Percentiles rank a stretch among this genome's conserved stretches.
phyloP scores from a whole-genome alignment of 306 rosid genomes.

The Vicia sativa region DNA sequence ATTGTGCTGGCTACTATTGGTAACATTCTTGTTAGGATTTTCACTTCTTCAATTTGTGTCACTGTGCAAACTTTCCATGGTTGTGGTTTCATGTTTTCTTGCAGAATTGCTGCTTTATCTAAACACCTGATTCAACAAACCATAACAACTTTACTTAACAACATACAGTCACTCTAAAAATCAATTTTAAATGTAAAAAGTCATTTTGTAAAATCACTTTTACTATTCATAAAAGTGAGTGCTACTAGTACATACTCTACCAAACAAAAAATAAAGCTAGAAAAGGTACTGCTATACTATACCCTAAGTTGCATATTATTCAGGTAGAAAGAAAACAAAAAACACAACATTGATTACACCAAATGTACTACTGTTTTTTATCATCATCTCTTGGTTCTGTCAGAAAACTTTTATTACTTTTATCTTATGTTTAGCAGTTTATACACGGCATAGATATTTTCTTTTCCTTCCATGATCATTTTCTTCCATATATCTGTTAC shows the following conservation, averaged over 20 bases:
- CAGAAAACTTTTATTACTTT: constrained; percentile 39
- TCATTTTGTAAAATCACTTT: neutral
- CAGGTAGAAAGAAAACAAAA: constrained; percentile 2
- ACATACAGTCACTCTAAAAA: neutral
- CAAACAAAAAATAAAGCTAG: constrained; percentile 21
- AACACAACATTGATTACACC: constrained; percentile 28
- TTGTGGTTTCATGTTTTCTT: constrained; percentile 42
- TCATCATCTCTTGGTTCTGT: constrained; percentile 27
- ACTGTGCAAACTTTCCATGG: constrained; percentile 78
- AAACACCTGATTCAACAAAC: constrained; percentile 53
- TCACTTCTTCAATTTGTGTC: constrained; percentile 89
- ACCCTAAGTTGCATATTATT: constrained; percentile 14
- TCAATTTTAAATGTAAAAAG: neutral
- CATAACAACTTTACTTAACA: neutral
- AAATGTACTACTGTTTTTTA: constrained; percentile 22
- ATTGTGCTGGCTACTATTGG: constrained; percentile 81
- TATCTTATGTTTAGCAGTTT: constrained; percentile 30
- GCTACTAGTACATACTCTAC: constrained; percentile 11
- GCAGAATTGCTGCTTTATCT: constrained; percentile 73
- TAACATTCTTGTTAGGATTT: constrained; percentile 74
- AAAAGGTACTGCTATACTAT: constrained; percentile 8
- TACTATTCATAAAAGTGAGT: neutral
- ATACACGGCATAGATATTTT: constrained; percentile 44
- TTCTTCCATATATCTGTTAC: constrained; percentile 33
- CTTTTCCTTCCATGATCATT: constrained; percentile 12